Evolutionary conservation across 2,329 filamentous ascomycete species (phyloP).

Genomic region (Zasmidium cellare): DNA sequence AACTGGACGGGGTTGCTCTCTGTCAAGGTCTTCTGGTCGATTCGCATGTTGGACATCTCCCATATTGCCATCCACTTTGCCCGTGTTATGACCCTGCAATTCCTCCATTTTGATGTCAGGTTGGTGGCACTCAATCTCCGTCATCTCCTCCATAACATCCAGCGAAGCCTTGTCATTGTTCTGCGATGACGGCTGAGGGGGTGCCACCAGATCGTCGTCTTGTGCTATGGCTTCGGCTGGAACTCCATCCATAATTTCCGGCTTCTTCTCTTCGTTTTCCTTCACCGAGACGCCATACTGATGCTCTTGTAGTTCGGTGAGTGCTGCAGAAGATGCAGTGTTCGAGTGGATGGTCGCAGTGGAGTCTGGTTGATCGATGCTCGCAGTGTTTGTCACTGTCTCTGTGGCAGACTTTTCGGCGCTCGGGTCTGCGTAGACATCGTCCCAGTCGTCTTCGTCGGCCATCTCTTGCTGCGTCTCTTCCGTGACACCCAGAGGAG

Average conservation of each 20-base stretch:
- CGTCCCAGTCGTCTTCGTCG: slow-evolving; percentile 35
- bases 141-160: slow-evolving; percentile 18
- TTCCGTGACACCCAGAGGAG: slow-evolving; percentile 35
- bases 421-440: slow-evolving; percentile 26
- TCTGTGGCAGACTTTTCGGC: neutral
- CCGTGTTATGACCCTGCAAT: neutral
- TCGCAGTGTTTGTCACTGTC: neutral
- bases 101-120: slow-evolving; percentile 12
- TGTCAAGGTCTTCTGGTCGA: slow-evolving; percentile 6
- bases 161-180: slow-evolving; percentile 7
- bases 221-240: slow-evolving; percentile 15
- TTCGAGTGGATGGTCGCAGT: too few relatives aligned
- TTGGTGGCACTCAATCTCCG: slow-evolving; percentile 13
- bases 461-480: slow-evolving; percentile 30
- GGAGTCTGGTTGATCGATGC: neutral
- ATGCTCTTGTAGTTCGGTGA: slow-evolving; percentile 4
- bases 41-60: neutral
- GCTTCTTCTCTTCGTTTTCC: neutral
- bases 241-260: slow-evolving; percentile 9
- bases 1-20: slow-evolving; percentile 1
- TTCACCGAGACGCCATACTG: slow-evolving; percentile 2
- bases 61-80: neutral
- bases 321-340: neutral
- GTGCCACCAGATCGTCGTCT: slow-evolving; percentile 16
- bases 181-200: slow-evolving; percentile 7